phyloP scores from a whole-genome alignment of 345 rosid genomes.

The Hevea brasiliensis region DNA sequence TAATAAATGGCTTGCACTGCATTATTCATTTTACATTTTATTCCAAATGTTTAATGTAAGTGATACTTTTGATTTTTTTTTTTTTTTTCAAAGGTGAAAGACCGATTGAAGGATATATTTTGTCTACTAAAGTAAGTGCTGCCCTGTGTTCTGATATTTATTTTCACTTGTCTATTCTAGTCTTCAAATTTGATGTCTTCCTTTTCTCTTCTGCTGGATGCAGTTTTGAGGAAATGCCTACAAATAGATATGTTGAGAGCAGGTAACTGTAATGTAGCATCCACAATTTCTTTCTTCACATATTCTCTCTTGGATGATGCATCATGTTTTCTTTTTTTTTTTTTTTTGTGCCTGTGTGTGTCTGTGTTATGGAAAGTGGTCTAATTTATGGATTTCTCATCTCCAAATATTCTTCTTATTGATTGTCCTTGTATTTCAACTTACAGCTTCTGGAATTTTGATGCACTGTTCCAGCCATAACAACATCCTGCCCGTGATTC shows the following conservation, averaged over 20 bases:
- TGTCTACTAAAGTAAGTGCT: conserved; percentile 70
- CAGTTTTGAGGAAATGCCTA: conserved; percentile 98
- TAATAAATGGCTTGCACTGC: neutral
- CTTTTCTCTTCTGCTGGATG: conserved; percentile 21
- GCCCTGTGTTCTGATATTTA: neutral
- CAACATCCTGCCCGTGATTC: conserved; percentile 99
- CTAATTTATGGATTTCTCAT: neutral
- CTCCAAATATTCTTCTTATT: neutral
- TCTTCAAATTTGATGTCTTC: conserved; percentile 17
- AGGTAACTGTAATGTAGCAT: conserved; percentile 42
- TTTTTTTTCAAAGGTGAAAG: conserved; percentile 56
- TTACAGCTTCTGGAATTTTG: conserved; percentile 96
- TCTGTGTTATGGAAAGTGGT: too few relatives aligned
- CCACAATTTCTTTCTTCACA: neutral
- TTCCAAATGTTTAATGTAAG: neutral
- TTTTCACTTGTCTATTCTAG: neutral
- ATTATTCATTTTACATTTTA: neutral
- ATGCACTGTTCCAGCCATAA: conserved; percentile 93
- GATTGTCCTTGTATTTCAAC: conserved; percentile 6
- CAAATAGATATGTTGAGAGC: conserved; percentile 93
- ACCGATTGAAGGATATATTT: conserved; percentile 77
- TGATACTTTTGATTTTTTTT: neutral
- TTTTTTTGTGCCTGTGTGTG: too few relatives aligned
- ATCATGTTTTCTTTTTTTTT: too few relatives aligned
- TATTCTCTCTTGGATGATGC: neutral